Percentiles rank a stretch among this genome's conserved stretches.
phyloP scores from a whole-genome alignment of 208 protist species.

The Lotmaria passim region DNA sequence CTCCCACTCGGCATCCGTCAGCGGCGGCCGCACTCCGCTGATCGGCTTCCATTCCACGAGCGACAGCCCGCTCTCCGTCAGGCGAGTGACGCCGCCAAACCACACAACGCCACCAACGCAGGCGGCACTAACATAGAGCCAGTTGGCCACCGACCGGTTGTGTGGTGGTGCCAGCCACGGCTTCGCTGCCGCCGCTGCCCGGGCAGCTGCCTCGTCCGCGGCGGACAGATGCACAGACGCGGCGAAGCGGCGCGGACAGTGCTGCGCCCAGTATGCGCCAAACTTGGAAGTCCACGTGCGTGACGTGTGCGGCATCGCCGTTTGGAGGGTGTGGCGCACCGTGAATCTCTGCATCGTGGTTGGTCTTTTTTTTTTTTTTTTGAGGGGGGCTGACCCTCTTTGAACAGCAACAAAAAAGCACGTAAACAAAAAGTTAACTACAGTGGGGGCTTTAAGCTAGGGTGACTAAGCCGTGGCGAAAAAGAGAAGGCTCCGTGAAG shows the following conservation, averaged over 20 bases:
- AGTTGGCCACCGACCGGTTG: constrained; percentile 80
- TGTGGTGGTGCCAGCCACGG: constrained; percentile 42
- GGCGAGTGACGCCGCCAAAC: constrained; percentile 94
- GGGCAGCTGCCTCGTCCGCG: constrained; percentile 12
- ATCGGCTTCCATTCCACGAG: constrained; percentile 95
- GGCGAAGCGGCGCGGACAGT: constrained; percentile 24
- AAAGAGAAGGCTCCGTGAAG: neutral
- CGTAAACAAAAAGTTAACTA: neutral
- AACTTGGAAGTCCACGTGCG: constrained; percentile 17
- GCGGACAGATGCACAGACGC: constrained; percentile 10
- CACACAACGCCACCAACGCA: constrained; percentile 93
- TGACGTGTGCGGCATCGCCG: constrained; percentile 7
- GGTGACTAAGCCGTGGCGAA: neutral
- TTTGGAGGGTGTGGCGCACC: constrained; percentile 8
- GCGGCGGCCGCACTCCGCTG: constrained; percentile 87
- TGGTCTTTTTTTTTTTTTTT: too few relatives aligned
- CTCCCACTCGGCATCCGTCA: constrained; percentile 93
- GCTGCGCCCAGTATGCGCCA: constrained; percentile 15
- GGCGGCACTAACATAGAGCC: constrained; percentile 87
- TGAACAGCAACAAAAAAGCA: neutral
- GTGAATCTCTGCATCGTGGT: constrained; percentile 28
- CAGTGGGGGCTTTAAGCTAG: too few relatives aligned
- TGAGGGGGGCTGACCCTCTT: neutral
- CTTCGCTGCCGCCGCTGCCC: constrained; percentile 5
- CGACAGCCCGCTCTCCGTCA: constrained; percentile 95